Base-by-base conservation (phyloP, 2,329 filamentous ascomycete genomes). In the Penicillium sp. region DNA sequence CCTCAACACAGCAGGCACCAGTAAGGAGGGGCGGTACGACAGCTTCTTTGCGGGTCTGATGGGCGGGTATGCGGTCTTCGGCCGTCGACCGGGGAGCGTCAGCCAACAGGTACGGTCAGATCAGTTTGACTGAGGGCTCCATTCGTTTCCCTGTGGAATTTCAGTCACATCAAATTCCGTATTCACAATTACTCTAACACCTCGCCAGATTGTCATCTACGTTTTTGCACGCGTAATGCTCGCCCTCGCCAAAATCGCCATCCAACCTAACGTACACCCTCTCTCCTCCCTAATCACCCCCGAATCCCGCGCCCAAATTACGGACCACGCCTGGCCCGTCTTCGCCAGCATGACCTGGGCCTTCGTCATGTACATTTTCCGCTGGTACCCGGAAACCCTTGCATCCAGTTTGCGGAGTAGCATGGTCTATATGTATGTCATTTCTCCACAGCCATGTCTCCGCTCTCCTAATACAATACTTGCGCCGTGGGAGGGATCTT, bases 281-380 rank as follows among this genome's bases (percentile, higher is more conserved):
- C 53, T 70, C 13, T 75, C 58, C 33, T 65, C 57, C 16, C 50
- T 69, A 7, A 62, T 69, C 36, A 78, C 63, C 53, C 66, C 47
- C 51, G 71, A 57, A 72, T 64, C 64, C 62, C 67, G 68, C 25
- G 51, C 58, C 13, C 57, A 59, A 40, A 80, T 88, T 56, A 77
- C 73, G 57, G 64, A 80, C 62, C 84, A 91, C 28, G 87, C 87
- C 39, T 98, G 93, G 91, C 88, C 91, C 2, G 84, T 84, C 2
- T 98, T 98, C 70, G 91, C 93, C 28, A 86, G 84, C 54, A 58
- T 91, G 50, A 94, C 85, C 60, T 98, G 93, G 93, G 93, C 84
- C 4, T 74, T 81, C 59, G 89, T 98, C 50, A 98, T 98, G 93
- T 88, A 91, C 71, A 69, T 98, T 46, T 98, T 96, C 74, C 80